Evolutionary conservation across 768 basidiomycete genomes (phyloP).

Genomic region (Lentinula detonsa): DNA sequence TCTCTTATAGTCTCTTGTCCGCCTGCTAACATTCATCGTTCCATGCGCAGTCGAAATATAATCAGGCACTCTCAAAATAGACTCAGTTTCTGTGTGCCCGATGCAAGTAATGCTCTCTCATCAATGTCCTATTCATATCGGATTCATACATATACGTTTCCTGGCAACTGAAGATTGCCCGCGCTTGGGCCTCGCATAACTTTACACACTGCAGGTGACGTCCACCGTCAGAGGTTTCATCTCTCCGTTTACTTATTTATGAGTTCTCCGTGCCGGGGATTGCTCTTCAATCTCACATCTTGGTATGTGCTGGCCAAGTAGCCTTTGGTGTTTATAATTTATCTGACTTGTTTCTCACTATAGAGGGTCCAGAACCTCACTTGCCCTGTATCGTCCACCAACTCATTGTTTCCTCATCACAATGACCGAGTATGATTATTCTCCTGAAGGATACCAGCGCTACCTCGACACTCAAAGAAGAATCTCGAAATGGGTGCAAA

Average conservation of each 20-base stretch:
- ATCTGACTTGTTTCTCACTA: background rate
- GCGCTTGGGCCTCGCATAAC: background rate
- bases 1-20: too few species aligned
- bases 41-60: background rate
- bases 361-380: background rate
- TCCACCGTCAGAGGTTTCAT: background rate
- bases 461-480: conserved; percentile 33
- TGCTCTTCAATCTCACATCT: background rate
- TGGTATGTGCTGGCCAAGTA: background rate
- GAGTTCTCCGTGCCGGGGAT: background rate
- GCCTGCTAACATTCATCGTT: too few species aligned
- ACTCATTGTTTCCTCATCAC: background rate
- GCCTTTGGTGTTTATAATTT: too few species aligned
- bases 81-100: background rate
- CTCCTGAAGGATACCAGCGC: conserved; percentile 39
- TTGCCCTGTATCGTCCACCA: background rate
- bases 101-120: background rate
- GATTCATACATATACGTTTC: background rate
- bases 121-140: background rate
- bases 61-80: background rate
- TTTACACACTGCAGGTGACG: background rate
- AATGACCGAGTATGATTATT: conserved; percentile 48
- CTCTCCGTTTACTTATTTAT: background rate
- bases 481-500: conserved; percentile 34
- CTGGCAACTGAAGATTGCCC: background rate